phyloP scores from a whole-genome alignment of 1,284 basidiomycete species.

The Trametes hirsuta region DNA sequence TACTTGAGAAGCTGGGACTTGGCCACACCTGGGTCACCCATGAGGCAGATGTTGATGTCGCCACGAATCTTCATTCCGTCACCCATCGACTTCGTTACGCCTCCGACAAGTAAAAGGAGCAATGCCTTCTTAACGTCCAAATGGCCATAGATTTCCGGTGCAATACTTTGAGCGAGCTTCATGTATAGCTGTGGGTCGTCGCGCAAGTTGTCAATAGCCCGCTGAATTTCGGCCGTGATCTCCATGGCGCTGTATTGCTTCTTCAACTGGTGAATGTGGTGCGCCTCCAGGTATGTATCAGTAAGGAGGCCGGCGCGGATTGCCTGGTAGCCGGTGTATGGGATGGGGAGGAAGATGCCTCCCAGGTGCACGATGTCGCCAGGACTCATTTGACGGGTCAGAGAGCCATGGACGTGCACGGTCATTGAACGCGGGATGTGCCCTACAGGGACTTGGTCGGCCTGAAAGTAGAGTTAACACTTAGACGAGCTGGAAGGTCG shows the following conservation, averaged over 20 bases:
- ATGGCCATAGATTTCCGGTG: constrained; percentile 99
- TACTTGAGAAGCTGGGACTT: constrained; percentile 99
- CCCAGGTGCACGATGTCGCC: constrained; percentile 95
- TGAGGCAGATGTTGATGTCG: constrained; percentile 96
- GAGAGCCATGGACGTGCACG: constrained; percentile 87
- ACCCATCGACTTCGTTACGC: constrained; percentile 92
- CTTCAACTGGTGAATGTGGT: constrained; percentile 93
- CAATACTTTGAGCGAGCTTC: constrained; percentile 86
- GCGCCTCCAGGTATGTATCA: constrained; percentile 95
- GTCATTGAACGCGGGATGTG: constrained; percentile 99
- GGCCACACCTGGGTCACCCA: constrained; percentile 99
- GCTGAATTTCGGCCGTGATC: constrained; percentile 83
- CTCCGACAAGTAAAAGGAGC: constrained; percentile 92
- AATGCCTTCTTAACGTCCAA: constrained; percentile 98
- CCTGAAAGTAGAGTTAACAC: constrained; percentile 48
- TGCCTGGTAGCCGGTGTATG: constrained; percentile 88
- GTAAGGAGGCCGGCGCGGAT: constrained; percentile 94
- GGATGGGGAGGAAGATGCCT: constrained; percentile 88
- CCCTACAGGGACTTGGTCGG: constrained; percentile 99
- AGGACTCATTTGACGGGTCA: constrained; percentile 92
- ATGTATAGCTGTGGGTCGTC: constrained; percentile 83
- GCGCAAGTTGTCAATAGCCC: constrained; percentile 72
- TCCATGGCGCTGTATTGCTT: constrained; percentile 98
- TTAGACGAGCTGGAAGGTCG: too few relatives aligned
- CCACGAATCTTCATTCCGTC: constrained; percentile 99